Percentiles rank a stretch among this genome's conserved stretches.
Evolutionary conservation across 495 filamentous ascomycete genomes (phyloP).

Genomic region (Clavariopsis aquatica): DNA sequence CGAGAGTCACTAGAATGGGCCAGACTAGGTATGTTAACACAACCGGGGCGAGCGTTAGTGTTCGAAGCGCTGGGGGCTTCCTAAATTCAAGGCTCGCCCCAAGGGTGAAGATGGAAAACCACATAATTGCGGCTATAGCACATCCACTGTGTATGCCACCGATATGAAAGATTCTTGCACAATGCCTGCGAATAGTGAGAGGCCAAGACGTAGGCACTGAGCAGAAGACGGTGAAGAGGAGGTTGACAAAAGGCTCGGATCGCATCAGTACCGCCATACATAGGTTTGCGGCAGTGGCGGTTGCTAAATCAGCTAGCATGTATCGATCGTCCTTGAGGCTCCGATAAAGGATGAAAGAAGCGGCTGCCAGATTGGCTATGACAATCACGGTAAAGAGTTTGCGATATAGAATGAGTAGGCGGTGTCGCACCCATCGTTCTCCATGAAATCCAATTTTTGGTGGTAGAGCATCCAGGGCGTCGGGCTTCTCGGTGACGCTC

Average conservation of each 20-base stretch:
- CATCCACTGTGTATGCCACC: conserved; percentile 76
- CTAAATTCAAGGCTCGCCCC: conserved; percentile 19
- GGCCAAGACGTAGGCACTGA: conserved; percentile 63
- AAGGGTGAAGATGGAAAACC: conserved; percentile 54
- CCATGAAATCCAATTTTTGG: conserved; percentile 24
- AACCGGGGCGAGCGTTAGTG: conserved; percentile 3
- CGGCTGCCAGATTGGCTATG: conserved; percentile 19
- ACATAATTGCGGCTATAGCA: conserved; percentile 65
- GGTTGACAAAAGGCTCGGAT: conserved; percentile 74
- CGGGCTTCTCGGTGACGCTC: conserved; percentile 9
- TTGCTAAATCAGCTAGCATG: conserved; percentile 40
- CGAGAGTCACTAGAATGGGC: conserved; percentile 31
- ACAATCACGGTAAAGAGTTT: conserved; percentile 22
- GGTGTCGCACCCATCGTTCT: conserved; percentile 26
- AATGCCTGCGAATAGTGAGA: conserved; percentile 61
- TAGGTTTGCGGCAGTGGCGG: conserved; percentile 57
- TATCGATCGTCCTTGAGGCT: conserved; percentile 21
- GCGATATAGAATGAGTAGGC: conserved; percentile 23
- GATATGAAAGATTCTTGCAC: conserved; percentile 74
- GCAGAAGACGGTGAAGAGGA: conserved; percentile 62
- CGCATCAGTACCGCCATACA: conserved; percentile 62
- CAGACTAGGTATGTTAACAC: conserved; percentile 18
- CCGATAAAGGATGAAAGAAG: conserved; percentile 22
- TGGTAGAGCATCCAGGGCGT: conserved; percentile 5
- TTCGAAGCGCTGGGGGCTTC: conserved; percentile 1